Conservation (phyloP, 2,329 filamentous ascomycete species). For the Epichloe uncinata region DNA sequence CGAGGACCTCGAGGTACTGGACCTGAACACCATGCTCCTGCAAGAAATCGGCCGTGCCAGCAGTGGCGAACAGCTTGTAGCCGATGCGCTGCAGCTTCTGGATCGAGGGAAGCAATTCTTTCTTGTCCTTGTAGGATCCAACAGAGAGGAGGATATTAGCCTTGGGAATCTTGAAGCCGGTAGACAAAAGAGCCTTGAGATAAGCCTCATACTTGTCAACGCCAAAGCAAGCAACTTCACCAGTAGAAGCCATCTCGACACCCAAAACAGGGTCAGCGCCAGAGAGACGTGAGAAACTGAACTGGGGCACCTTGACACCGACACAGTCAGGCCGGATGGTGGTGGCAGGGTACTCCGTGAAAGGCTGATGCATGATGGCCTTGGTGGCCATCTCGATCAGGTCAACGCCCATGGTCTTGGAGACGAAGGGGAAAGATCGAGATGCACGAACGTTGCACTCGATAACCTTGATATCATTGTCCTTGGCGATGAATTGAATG, state of each 20-base stretch:
- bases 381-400: constrained; percentile 98
- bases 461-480: constrained; percentile 99
- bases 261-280: constrained; percentile 92
- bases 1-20: constrained; percentile 84
- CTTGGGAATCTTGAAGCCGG: constrained; percentile 91
- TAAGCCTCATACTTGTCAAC: constrained; percentile 95
- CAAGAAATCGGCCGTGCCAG: constrained; percentile 92
- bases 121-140: constrained; percentile 94
- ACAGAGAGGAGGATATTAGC: constrained; percentile 93
- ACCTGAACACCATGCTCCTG: constrained; percentile 85
- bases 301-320: constrained; percentile 95
- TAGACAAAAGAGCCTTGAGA: constrained; percentile 88
- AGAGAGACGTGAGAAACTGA: constrained; percentile 94
- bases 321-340: constrained; percentile 71
- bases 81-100: constrained; percentile 80
- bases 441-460: constrained; percentile 97
- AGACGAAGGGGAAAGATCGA: constrained; percentile 93
- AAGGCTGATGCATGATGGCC: constrained; percentile 81
- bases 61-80: constrained; percentile 91
- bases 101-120: constrained; percentile 90
- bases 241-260: constrained; percentile 98
- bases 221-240: constrained; percentile 94
- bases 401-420: constrained; percentile 96
- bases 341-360: constrained; percentile 68
- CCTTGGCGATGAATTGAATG: constrained; percentile 98